Base-by-base conservation (phyloP, 768 basidiomycete species). In the Macrolepiota dolichaula region DNA sequence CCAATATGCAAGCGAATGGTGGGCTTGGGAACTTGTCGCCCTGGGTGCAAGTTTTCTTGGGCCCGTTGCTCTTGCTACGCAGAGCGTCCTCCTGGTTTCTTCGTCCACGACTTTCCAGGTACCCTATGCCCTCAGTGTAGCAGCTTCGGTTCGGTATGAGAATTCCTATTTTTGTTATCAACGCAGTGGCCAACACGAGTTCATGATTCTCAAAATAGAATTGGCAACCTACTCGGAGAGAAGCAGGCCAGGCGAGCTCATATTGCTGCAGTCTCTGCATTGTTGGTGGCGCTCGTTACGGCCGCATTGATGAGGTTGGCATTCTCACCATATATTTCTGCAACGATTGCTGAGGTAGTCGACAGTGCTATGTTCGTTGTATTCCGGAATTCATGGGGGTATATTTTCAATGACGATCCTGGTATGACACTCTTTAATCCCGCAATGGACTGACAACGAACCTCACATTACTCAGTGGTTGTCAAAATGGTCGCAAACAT, bases 1-100 rank as follows among this genome's bases (percentile, higher is more conserved):
- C n/a, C 93, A 94, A 71, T 88, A 85, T 3, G 92, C 92, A 1
- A 87, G 85, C 3, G 96, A 97, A 73, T 98, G 96, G 96, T 98
- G 96, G 94, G 88, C 90, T 40, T 96, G 96, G 96, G 95, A 97
- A 73, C 81, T 94, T 5, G 73, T 91, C 35, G 88, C 87, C 24
- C 75, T 85, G 1, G 81, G 78, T 4, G 83, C 83, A 3, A 80
- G 79, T 63, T 65, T 81, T 76, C 74, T 97, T 1, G 93, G 96
- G 1, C 87, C 96, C 1, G 81, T 85, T 4, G 77, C 84, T 6
- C 83, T 99, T 2, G 97, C 97, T 0, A 85, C 93, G 0, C 96
- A 98, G 70, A 94, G 92, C 0, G 88, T 98, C 1, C 78, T 98
- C 12, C 78, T 90, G 37, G 86, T 85, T 11, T 92, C 90, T 25